Percentiles rank a stretch among this genome's conserved stretches.
Evolutionary conservation across 2,329 filamentous ascomycete genomes (phyloP).

Genomic region (Didymella pinodella): DNA sequence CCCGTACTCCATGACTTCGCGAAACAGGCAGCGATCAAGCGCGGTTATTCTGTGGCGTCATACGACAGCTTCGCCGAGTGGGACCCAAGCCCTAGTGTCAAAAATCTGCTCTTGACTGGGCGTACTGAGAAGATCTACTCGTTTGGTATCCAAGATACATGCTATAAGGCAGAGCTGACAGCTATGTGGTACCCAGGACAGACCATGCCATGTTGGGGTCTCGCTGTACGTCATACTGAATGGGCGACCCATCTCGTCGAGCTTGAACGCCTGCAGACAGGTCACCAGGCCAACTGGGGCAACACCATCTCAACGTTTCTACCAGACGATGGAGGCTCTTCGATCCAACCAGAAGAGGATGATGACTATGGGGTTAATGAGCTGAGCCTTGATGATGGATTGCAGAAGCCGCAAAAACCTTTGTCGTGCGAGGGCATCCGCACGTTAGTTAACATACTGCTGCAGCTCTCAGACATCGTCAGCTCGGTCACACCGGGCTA

Average conservation of each 20-base stretch:
- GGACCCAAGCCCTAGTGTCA: slow-evolving; percentile 28
- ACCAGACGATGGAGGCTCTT: slow-evolving; percentile 37
- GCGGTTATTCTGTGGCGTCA: slow-evolving; percentile 23
- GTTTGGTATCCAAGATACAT: slow-evolving; percentile 39
- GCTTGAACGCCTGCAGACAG: slow-evolving; percentile 37
- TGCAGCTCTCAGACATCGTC: slow-evolving; percentile 40
- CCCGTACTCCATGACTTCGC: slow-evolving; percentile 38
- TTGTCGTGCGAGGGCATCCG: slow-evolving; percentile 32
- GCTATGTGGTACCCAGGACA: slow-evolving; percentile 41
- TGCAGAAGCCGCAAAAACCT: slow-evolving; percentile 1
- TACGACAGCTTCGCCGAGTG: slow-evolving; percentile 32
- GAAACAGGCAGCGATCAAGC: slow-evolving; percentile 28
- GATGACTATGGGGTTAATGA: slow-evolving; percentile 17
- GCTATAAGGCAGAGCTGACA: slow-evolving; percentile 37
- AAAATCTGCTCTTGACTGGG: slow-evolving; percentile 19
- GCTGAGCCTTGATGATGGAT: slow-evolving; percentile 10
- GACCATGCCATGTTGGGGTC: slow-evolving; percentile 39
- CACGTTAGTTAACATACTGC: slow-evolving; percentile 33
- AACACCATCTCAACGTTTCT: slow-evolving; percentile 37
- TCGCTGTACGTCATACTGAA: slow-evolving; percentile 40
- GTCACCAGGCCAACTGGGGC: slow-evolving; percentile 33
- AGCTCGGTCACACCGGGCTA: slow-evolving; percentile 17
- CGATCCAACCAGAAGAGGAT: slow-evolving; percentile 8
- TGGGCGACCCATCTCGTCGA: slow-evolving; percentile 41
- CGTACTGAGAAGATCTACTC: slow-evolving; percentile 43